Evolutionary conservation across 2,329 filamentous ascomycete genomes (phyloP), one percentile per base, ranked within the genome.

Genomic region (Sclerotinia trifoliorum): DNA sequence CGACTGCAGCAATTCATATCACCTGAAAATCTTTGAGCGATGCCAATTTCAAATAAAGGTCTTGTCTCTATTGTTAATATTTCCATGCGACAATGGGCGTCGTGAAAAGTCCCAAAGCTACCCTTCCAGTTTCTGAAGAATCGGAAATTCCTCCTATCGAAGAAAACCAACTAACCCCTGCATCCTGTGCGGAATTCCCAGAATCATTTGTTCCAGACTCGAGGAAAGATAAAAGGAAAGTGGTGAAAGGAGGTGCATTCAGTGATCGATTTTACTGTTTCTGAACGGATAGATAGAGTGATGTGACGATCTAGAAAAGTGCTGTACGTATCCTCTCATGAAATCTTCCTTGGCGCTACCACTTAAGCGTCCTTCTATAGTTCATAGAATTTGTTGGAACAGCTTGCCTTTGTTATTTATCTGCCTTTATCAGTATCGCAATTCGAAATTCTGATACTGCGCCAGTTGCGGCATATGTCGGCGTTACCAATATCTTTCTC

Each of bases 351-450:
- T 11, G 21, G 21, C 7, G 7, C 21, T 39, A 39, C 46, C 13
- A 39, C 46, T 51, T 24, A 51, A 5, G 17, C 46, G 15, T 15
- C 21, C 11, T 51, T 51, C 42, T 48, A 26, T 19, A 78, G 76
- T 73, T 77, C 49, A 73, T 79, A 35, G 78, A 80, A 68, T 72
- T 71, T 4, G 65, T 78, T 15, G 78, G 73, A 6, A 75, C 77
- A 15, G 69, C 74, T 3, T 69, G 72, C 6, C 51, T 77, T n/a
- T 73, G 76, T 19, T 80, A 77, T 63, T 26, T 78, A 0, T 76
- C 76, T 1, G 78, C 75, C 3, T 77, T 78, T 65, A 75, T 78
- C 8, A 69, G 72, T 11, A 75, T 74, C 1, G 78, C 77, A 2
- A 70, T 80, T 24, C 65, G 71, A 10, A 76, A 71, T 60, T 78